phyloP scores from a whole-genome alignment of 2,329 filamentous ascomycete genomes.

The Colletotrichum karsti region DNA sequence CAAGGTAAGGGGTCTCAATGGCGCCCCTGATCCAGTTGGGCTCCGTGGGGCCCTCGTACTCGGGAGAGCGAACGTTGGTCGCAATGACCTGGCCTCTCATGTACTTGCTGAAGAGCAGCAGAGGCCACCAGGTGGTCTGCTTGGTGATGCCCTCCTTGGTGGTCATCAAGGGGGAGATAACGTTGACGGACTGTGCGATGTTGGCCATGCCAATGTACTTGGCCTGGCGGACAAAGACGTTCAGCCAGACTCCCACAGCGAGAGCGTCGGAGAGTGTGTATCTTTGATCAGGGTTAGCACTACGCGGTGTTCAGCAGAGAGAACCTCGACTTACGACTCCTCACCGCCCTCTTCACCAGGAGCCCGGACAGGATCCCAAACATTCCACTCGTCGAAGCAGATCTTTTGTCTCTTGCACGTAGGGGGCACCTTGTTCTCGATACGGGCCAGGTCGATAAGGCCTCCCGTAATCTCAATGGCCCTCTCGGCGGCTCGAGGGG shows the following conservation, averaged over 20 bases:
- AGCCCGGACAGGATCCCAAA: conserved; percentile 78
- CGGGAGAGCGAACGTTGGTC: conserved; percentile 68
- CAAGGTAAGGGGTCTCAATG: conserved; percentile 75
- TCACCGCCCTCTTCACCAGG: conserved; percentile 78
- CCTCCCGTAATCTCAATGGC: conserved; percentile 75
- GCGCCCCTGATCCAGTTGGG: conserved; percentile 72
- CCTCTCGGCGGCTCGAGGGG: conserved; percentile 75
- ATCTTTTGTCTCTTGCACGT: conserved; percentile 72
- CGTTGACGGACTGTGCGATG: conserved; percentile 81
- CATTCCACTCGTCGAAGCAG: conserved; percentile 89
- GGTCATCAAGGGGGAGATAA: conserved; percentile 81
- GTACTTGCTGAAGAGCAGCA: conserved; percentile 68
- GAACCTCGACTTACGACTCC: conserved; percentile 52
- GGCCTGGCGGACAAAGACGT: conserved; percentile 79
- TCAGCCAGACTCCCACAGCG: conserved; percentile 79
- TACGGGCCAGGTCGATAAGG: conserved; percentile 77
- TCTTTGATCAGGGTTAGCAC: conserved; percentile 11
- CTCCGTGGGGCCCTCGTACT: conserved; percentile 73
- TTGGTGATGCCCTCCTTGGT: conserved; percentile 68
- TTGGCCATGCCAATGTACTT: conserved; percentile 80
- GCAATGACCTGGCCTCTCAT: conserved; percentile 79
- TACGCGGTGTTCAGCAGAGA: background rate
- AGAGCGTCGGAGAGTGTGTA: conserved; percentile 81
- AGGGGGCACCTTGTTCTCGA: conserved; percentile 70
- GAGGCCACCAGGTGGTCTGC: conserved; percentile 80